These are phyloP conservation scores for Ganoderma boninense DNA, from an alignment of 1,284 basidiomycete genomes.

Conservation along the genomic window DNA sequence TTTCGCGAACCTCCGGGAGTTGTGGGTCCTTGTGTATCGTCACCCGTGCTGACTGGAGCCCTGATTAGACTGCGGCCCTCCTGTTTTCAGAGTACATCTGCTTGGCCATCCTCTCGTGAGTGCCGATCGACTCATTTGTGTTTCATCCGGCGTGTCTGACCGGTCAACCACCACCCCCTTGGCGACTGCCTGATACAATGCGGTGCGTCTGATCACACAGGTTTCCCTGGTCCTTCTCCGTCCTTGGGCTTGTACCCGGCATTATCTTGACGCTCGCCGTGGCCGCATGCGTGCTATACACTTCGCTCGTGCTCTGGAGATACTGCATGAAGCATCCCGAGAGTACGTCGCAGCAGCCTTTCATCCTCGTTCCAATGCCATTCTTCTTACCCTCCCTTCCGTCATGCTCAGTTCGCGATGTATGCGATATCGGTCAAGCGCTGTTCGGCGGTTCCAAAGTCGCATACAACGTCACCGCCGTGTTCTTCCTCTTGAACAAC, in stretches of 20 bases:
- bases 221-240: slow-evolving; percentile 53
- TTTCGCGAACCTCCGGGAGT: neutral
- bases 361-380: neutral
- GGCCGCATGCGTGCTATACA: slow-evolving; percentile 48
- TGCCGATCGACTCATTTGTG: slow-evolving; percentile 6
- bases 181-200: slow-evolving; percentile 5
- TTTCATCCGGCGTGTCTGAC: neutral
- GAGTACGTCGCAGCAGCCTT: slow-evolving; percentile 12
- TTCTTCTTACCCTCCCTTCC: neutral
- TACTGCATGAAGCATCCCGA: slow-evolving; percentile 70
- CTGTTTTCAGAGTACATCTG: slow-evolving; percentile 60
- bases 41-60: neutral
- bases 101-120: slow-evolving; percentile 56
- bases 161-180: neutral
- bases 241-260: slow-evolving; percentile 62
- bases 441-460: slow-evolving; percentile 56
- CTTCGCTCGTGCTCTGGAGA: slow-evolving; percentile 58
- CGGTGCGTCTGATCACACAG: neutral
- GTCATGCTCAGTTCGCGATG: slow-evolving; percentile 51
- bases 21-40: slow-evolving; percentile 7
- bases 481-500: slow-evolving; percentile 60
- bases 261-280: slow-evolving; percentile 53
- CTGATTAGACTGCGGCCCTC: slow-evolving; percentile 50
- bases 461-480: slow-evolving; percentile 57
- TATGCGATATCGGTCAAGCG: slow-evolving; percentile 68